phyloP scores from a whole-genome alignment of 345 rosid species.

The Arabidopsis suecica region DNA sequence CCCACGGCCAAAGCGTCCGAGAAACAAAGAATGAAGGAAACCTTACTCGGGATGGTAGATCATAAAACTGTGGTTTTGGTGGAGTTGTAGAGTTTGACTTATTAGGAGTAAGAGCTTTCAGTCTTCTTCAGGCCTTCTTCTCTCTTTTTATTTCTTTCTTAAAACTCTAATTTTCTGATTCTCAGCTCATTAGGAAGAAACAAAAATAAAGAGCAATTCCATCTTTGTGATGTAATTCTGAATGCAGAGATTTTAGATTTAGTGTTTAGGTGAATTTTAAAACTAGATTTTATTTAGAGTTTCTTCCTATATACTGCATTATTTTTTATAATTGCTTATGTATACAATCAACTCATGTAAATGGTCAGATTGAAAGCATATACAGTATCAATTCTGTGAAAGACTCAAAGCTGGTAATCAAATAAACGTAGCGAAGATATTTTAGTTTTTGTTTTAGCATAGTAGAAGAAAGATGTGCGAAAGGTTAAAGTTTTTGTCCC shows the following conservation, averaged over 20 bases:
- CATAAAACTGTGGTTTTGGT: conserved; percentile 14
- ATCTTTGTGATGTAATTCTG: conserved; percentile 26
- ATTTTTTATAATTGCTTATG: not conserved
- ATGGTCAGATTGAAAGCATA: not conserved
- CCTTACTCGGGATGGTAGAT: conserved; percentile 18
- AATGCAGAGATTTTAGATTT: conserved; percentile 18
- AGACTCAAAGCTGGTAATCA: not conserved
- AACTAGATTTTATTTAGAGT: not conserved
- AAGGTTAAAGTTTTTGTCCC: not conserved
- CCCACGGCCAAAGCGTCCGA: conserved; percentile 60
- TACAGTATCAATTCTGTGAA: too few relatives aligned
- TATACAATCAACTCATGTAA: not conserved
- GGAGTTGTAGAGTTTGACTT: conserved; percentile 26
- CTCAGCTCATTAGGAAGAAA: conserved; percentile 22
- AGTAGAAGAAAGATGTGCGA: not conserved
- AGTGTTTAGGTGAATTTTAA: not conserved
- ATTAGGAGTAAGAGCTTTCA: conserved; percentile 22
- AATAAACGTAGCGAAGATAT: not conserved
- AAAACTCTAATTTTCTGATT: conserved; percentile 21
- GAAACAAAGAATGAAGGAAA: conserved; percentile 49
- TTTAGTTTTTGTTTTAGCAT: not conserved
- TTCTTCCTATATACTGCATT: not conserved
- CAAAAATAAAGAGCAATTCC: conserved; percentile 32
- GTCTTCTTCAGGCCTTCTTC: conserved; percentile 22
- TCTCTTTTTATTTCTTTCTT: not conserved